phyloP scores from a whole-genome alignment of 176 grass and related monocot genomes.

The Luzula sylvatica region DNA sequence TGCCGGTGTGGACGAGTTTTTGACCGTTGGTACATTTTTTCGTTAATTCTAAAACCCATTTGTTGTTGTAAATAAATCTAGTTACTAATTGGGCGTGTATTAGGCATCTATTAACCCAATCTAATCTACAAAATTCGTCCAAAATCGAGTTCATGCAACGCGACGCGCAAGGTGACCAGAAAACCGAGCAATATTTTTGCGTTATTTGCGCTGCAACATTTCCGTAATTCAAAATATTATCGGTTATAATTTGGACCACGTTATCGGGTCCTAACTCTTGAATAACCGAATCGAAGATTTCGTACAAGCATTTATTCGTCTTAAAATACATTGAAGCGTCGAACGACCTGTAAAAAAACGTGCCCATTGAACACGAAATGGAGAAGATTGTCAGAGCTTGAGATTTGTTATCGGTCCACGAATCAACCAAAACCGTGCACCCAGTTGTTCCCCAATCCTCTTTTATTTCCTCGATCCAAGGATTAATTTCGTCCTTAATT shows the following conservation, averaged over 20 bases:
- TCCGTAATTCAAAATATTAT: slow-evolving; percentile 53
- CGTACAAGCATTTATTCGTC: slow-evolving; percentile 48
- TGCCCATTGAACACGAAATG: slow-evolving; percentile 55
- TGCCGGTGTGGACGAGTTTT: slow-evolving; percentile 57
- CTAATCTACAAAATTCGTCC: slow-evolving; percentile 70
- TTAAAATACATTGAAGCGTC: slow-evolving; percentile 54
- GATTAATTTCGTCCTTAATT: slow-evolving; percentile 45
- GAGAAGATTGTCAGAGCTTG: slow-evolving; percentile 67
- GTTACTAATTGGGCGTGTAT: slow-evolving; percentile 63
- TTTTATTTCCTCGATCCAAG: slow-evolving; percentile 50
- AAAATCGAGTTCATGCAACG: slow-evolving; percentile 62
- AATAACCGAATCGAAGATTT: slow-evolving; percentile 76
- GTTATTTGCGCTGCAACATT: slow-evolving; percentile 51
- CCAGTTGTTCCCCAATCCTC: slow-evolving; percentile 77
- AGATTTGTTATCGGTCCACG: slow-evolving; percentile 71
- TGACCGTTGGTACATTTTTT: slow-evolving; percentile 46
- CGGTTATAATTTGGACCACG: slow-evolving; percentile 63
- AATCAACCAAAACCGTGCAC: slow-evolving; percentile 66
- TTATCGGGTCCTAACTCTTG: slow-evolving; percentile 65
- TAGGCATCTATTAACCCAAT: slow-evolving; percentile 72
- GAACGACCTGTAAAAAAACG: slow-evolving; percentile 73
- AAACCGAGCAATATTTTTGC: slow-evolving; percentile 65
- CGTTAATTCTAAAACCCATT: slow-evolving; percentile 48
- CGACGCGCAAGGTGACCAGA: slow-evolving; percentile 69
- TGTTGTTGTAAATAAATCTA: slow-evolving; percentile 65